phyloP scores from a whole-genome alignment of 331 rosid species.

The Rosa hybrid region DNA sequence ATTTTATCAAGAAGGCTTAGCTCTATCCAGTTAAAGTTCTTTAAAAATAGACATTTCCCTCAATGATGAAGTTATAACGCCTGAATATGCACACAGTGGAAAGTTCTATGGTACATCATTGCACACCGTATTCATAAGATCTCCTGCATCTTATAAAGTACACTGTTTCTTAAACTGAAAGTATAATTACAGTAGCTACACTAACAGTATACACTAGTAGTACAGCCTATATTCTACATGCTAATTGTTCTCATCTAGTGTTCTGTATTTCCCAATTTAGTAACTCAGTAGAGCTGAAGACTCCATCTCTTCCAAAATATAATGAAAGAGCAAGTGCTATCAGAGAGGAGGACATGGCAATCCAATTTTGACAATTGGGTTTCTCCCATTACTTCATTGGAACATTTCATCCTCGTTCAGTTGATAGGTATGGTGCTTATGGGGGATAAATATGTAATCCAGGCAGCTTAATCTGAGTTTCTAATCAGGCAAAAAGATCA shows the following conservation, averaged over 20 bases:
- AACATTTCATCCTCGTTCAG: not conserved
- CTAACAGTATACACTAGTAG: not conserved
- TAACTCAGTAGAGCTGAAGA: not conserved
- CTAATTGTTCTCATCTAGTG: not conserved
- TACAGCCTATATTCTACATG: not conserved
- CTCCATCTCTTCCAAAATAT: not conserved
- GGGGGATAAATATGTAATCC: constrained; percentile 25
- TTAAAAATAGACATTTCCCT: not conserved
- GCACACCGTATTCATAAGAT: not conserved
- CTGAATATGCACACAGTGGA: not conserved
- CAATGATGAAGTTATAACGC: not conserved
- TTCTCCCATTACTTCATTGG: not conserved
- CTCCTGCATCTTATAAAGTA: not conserved
- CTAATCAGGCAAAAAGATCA: constrained; percentile 29
- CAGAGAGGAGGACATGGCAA: not conserved
- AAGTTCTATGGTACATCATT: no score
- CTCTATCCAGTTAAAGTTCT: not conserved
- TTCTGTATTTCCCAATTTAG: not conserved
- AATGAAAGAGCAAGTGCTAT: not conserved
- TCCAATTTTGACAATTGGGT: not conserved
- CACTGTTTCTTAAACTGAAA: not conserved
- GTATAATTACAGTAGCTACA: constrained; percentile 12
- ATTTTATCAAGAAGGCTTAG: no score
- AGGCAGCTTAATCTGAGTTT: constrained; percentile 9
- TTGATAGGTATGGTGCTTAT: constrained; percentile 15